Evolutionary conservation across 1,284 basidiomycete species (phyloP), one percentile per base, ranked within the genome.

Genomic region (Ustilago trichophora): DNA sequence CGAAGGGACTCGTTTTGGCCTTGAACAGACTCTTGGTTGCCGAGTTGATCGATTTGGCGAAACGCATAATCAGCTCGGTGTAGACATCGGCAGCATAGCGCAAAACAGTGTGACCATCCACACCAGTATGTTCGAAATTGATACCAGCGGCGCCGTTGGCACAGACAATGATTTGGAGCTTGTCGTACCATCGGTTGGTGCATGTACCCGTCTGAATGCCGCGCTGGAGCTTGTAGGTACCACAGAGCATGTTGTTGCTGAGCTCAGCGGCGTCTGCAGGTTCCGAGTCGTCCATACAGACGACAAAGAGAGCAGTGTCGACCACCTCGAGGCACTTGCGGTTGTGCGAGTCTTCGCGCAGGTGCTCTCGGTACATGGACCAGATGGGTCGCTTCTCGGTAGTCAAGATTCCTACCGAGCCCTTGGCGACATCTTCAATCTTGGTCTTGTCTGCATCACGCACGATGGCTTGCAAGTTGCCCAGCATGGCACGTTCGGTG

Each of bases 121-220:
- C 93, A 56, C 93, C 93, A 0, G 93, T 94, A 81, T 98, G 95
- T 80, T 98, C 95, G 81, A 98, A 98, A 83, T 98, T 98, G 84
- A 98, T 92, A 1, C 95, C 95, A 0, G 95, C 93, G 3, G 92
- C 87, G 4, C 96, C 95, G 82, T 96, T 92, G 33, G 73, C 62
- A 35, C 77, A 79, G 42, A 80, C 74, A 45, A 80, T 78, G 56
- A 80, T 75, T 63, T 80, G 78, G 19, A 79, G 73, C 66, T 80
- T 80, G 56, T 80, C 79, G 63, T 92, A 94, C 92, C 92, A 97
- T 60, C 94, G 84, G 81, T 98, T 98, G 5, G 91, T 94, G 82
- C 95, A 98, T 0, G 94, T 97, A 10, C 95, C 95, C 5, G 93
- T 87, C 83, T 98, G 95, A 22, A 94, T 88, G 5, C 93, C 92